Evolutionary conservation across 129 eudicot genomes (phyloP).

Genomic region (Sambucus nigra): DNA sequence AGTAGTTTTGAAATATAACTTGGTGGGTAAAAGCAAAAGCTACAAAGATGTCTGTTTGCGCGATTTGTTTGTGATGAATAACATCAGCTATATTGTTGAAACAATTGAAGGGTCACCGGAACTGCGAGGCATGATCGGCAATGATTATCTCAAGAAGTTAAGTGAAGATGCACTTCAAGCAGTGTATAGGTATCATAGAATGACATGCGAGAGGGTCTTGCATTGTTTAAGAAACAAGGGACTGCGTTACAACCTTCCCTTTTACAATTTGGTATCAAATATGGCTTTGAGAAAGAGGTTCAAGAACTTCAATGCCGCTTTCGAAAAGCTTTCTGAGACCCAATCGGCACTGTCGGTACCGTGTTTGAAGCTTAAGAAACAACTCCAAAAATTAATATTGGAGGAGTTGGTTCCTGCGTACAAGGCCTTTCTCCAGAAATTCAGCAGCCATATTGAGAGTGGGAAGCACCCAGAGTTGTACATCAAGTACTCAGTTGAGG

Average conservation of each 20-base stretch:
- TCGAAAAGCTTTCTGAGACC: neutral
- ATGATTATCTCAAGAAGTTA: neutral
- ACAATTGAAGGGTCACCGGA: slow-evolving; percentile 6
- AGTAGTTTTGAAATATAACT: slow-evolving; percentile 1
- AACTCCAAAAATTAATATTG: neutral
- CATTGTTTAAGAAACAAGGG: slow-evolving; percentile 4
- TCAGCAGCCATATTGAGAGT: neutral
- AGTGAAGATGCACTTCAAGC: neutral
- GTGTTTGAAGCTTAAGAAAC: neutral
- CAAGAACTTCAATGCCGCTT: slow-evolving; percentile 3
- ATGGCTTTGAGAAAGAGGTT: neutral
- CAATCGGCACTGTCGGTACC: neutral
- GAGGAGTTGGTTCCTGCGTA: slow-evolving; percentile 5
- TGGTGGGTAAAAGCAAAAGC: neutral
- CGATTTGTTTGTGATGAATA: slow-evolving; percentile 3
- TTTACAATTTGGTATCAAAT: neutral
- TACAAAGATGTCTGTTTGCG: neutral
- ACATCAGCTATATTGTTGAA: slow-evolving; percentile 1
- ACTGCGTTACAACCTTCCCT: neutral
- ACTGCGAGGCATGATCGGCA: slow-evolving; percentile 8
- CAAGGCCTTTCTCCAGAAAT: neutral
- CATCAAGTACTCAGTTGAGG: slow-evolving; percentile 2
- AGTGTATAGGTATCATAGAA: neutral
- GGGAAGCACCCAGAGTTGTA: neutral
- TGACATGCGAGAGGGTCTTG: slow-evolving; percentile 10